Base-by-base conservation (phyloP, 2,329 filamentous ascomycete species). In the Fusarium gaditjirri region DNA sequence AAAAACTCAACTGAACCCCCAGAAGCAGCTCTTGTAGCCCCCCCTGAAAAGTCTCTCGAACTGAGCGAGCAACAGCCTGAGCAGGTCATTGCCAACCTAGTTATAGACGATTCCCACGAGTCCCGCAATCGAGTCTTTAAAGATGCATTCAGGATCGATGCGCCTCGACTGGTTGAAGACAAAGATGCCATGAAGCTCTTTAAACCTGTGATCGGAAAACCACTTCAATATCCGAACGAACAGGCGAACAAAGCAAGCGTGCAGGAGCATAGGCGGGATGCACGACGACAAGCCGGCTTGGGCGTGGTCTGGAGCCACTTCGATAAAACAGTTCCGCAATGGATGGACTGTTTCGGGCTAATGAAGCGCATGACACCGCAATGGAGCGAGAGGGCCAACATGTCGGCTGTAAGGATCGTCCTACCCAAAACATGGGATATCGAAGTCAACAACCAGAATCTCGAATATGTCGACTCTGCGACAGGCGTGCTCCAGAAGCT, bases 341-440 rank as follows among this genome's bases (percentile, higher is more conserved):
- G 85, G 85, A 80, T 78, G 19, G 69, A 76, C 10, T 81, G 82
- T 16, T 79, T 87, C 43, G 66, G 76, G 13, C 68, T 81, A 8
- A 79, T 88, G 65, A 79, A 79, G 67, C 73, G 74, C 19, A 80
- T 76, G 70, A 86, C 84, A 19, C 77, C 78, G 14, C 76, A 76
- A 58, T 76, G 74, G 65, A 77, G 73, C 36, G 77, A 77, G n/a
- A 75, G 74, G 55, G 71, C 76, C 21, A 77, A 76, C 47, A 81
- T 83, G 77, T 79, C 80, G 25, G 81, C 81, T 17, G 76, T 83
- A 56, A 76, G 80, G 36, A 77, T 84, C 19, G 73, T 83, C 25
- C 67, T 84, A 29, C 81, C 82, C 21, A 72, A 77, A 44, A 73
- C 75, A n/a, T 78, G 75, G 76, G 77, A 79, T n/a, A 67, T 82